Conservation (phyloP, 2,329 filamentous ascomycete genomes). For the Epicoccum nigrum region DNA sequence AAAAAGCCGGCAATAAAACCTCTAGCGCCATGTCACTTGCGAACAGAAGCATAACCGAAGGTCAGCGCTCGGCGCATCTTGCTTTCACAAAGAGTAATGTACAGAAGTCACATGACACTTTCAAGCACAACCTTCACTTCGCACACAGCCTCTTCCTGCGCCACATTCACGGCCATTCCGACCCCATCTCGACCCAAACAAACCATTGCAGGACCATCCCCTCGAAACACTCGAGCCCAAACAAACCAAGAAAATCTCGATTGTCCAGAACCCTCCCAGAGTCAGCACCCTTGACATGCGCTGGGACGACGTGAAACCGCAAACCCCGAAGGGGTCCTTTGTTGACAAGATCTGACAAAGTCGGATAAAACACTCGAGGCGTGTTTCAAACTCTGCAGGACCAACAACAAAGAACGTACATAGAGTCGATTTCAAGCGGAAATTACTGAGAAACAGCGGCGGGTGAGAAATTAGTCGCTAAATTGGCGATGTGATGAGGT, state of each 20-base stretch:
- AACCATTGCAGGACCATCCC: neutral
- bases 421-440: neutral
- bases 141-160: slow-evolving; percentile 5
- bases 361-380: no score
- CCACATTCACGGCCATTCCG: neutral
- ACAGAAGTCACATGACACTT: neutral
- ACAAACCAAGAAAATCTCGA: neutral
- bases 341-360: neutral
- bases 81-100: no score
- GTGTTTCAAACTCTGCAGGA: neutral
- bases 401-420: neutral
- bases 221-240: neutral
- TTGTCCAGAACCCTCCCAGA: neutral
- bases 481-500: neutral
- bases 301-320: slow-evolving; percentile 3
- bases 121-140: neutral
- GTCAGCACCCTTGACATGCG: slow-evolving; percentile 1
- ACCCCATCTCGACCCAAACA: neutral
- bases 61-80: no score
- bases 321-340: neutral
- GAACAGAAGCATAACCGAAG: no score
- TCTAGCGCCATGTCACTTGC: no score
- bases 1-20: no score
- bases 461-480: no score
- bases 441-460: no score